Base-by-base conservation (phyloP, 805 yeast genomes). In the Nakazawaea ambrosiae region DNA sequence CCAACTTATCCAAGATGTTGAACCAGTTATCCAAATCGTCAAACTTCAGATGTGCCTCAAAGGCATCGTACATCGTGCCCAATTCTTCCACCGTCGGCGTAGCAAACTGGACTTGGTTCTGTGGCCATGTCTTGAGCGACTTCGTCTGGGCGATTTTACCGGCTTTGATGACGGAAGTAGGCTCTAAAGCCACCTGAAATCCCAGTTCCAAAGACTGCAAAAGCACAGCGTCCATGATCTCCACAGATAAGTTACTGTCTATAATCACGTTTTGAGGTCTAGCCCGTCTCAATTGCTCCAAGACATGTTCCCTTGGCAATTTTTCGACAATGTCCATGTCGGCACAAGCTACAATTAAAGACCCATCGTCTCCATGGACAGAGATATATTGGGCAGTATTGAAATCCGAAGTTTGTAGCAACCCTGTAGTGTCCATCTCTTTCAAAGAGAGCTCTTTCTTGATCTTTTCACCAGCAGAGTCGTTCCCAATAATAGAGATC, bases 11-110 rank as follows among this genome's bases (percentile, higher is more conserved):
- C 11, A 87, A 54, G 1, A 76, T 61, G 1, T 83, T 81, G 55
- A 87, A 87, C 96, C 96, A 88, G 3, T 55, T 45, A 34, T 78
- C 80, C 19, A 66, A 50, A 43, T 77, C 79, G 8, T 61, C 66
- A 44, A 73, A 70, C 26, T 53, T 48, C 3, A 57, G 67, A 1
- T 50, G 40, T 5, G 51, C 58, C 4, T 53, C 48, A 47, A 84
- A 74, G 6, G 75, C 53, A 5, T 63, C 62, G 54, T 70, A 73
- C 27, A 88, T 68, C 1, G 74, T 51, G 4, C 57, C 55, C 3
- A 88, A 63, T 52, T 87, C 96, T 8, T 61, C 55, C 1, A 66
- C 51, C 1, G 94, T 88, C 1, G 96, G 96, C 0, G 92, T 81
- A 1, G 73, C 58, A 16, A 82, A 46, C 39, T 65, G 61, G 19